Evolutionary conservation across 2,329 filamentous ascomycete species (phyloP).

Genomic region (Mariannaea elegans): DNA sequence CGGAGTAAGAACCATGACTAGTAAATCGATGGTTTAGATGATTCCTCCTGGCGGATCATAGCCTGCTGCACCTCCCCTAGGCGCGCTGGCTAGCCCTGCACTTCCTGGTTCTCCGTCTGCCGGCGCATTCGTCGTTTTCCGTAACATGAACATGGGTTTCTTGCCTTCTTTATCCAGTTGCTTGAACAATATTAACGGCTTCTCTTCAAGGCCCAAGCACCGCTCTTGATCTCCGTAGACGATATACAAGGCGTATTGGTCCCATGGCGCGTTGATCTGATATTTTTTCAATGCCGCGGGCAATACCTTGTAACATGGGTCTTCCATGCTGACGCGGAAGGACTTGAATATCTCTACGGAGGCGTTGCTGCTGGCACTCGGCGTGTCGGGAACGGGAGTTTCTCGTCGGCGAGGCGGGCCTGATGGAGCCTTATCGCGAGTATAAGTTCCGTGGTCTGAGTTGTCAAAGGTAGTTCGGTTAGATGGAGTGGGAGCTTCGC

Average conservation of each 20-base stretch:
- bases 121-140: constrained; percentile 68
- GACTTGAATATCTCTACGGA: constrained; percentile 98
- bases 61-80: constrained; percentile 54
- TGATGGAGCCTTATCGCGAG: constrained; percentile 42
- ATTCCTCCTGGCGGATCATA: constrained; percentile 70
- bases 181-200: constrained; percentile 95
- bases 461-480: constrained; percentile 65
- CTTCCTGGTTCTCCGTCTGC: constrained; percentile 64
- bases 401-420: constrained; percentile 65
- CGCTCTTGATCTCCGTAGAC: constrained; percentile 99
- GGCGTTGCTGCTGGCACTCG: constrained; percentile 59
- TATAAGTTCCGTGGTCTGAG: constrained; percentile 50
- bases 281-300: constrained; percentile 97
- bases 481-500: constrained; percentile 63
- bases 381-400: constrained; percentile 70
- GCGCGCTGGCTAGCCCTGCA: constrained; percentile 58
- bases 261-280: constrained; percentile 97
- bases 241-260: constrained; percentile 97
- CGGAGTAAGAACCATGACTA: constrained; percentile 11
- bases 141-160: constrained; percentile 99
- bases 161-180: constrained; percentile 96
- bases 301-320: constrained; percentile 96
- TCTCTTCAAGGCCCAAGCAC: constrained; percentile 90
- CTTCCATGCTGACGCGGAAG: constrained; percentile 97
- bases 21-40: constrained; percentile 51